Percentiles rank a stretch among this genome's conserved stretches.
Conservation (phyloP, 257 asterid species). For the Gardenia jasminoides region DNA sequence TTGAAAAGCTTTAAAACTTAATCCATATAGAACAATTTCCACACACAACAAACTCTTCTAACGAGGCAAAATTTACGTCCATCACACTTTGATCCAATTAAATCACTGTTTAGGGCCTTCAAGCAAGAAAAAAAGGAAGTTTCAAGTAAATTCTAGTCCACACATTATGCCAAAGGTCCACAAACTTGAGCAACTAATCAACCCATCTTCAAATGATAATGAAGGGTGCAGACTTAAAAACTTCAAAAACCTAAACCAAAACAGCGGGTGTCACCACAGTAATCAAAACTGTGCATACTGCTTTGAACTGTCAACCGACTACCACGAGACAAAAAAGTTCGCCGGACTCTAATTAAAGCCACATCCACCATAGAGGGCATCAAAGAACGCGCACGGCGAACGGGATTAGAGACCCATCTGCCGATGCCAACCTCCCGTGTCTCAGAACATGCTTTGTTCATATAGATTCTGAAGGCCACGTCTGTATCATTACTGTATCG, state of each 20-base stretch:
- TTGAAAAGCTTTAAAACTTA: neutral
- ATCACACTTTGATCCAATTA: no score
- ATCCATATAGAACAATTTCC: neutral
- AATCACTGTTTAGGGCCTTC: no score
- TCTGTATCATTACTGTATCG: conserved; percentile 66
- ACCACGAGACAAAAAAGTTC: conserved; percentile 79
- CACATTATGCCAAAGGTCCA: no score
- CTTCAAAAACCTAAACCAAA: conserved; percentile 46
- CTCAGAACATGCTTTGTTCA: conserved; percentile 40
- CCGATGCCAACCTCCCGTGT: conserved; percentile 84
- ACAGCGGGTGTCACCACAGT: conserved; percentile 64
- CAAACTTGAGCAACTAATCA: no score
- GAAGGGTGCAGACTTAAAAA: neutral
- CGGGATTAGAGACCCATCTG: conserved; percentile 79
- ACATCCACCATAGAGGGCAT: conserved; percentile 86
- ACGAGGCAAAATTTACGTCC: no score
- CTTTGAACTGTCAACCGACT: conserved; percentile 51
- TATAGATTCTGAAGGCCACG: conserved; percentile 65
- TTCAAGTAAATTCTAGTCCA: no score
- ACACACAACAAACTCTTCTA: no score
- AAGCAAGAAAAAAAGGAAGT: no score
- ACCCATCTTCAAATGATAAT: no score
- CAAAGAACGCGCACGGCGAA: conserved; percentile 60
- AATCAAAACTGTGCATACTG: conserved; percentile 51
- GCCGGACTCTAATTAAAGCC: conserved; percentile 69